phyloP scores from a whole-genome alignment of 2,329 filamentous ascomycete genomes.

The Epichloe brachyelytri region DNA sequence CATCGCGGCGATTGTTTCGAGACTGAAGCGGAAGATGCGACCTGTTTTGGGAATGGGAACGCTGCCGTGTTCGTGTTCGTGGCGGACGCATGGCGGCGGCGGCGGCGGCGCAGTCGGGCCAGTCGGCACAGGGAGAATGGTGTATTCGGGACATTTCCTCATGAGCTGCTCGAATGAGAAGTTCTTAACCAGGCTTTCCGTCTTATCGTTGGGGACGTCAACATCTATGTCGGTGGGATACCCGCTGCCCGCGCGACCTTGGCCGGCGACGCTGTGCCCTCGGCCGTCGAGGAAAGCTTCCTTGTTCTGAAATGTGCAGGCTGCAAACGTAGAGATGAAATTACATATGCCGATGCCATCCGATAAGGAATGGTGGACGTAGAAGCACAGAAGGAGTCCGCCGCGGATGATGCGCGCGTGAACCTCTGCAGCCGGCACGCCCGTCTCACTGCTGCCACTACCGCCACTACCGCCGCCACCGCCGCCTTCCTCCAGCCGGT shows the following conservation, averaged over 20 bases:
- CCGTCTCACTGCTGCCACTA: conserved; percentile 1
- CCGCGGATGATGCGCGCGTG: conserved; percentile 22
- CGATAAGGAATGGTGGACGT: conserved; percentile 28
- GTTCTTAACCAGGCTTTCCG: conserved; percentile 9
- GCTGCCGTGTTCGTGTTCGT: conserved; percentile 9
- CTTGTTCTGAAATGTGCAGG: conserved; percentile 10
- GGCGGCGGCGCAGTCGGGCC: conserved; percentile 20
- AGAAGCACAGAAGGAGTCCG: conserved; percentile 27
- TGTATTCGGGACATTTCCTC: conserved; percentile 26
- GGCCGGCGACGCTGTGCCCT: neutral
- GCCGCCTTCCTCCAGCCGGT: conserved; percentile 3
- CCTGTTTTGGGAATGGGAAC: conserved; percentile 18
- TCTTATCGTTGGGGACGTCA: conserved; percentile 11
- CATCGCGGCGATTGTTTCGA: conserved; percentile 20
- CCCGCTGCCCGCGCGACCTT: neutral
- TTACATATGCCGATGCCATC: conserved; percentile 27
- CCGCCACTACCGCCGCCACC: too few species aligned
- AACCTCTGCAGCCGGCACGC: conserved; percentile 25
- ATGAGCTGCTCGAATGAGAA: conserved; percentile 15
- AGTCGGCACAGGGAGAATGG: conserved; percentile 16
- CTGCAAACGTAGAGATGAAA: conserved; percentile 27
- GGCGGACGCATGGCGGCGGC: conserved; percentile 3
- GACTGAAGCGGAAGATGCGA: conserved; percentile 28
- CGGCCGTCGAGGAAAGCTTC: neutral
- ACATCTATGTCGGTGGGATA: conserved; percentile 4